phyloP scores from a whole-genome alignment of 2,329 filamentous ascomycete genomes.

The Fusarium longipes region DNA sequence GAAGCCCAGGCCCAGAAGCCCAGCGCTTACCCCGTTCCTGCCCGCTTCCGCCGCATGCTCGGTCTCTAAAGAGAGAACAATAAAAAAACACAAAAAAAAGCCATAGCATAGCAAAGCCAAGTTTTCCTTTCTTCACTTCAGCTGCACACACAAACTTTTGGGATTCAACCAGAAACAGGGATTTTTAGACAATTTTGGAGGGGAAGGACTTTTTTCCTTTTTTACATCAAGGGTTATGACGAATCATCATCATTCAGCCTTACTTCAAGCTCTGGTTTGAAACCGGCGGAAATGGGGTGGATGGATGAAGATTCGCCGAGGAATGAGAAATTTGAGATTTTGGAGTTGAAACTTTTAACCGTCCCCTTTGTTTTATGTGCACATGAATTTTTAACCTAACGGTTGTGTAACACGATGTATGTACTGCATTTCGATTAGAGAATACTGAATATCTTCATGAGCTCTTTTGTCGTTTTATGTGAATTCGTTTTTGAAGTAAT shows the following conservation, averaged over 20 bases:
- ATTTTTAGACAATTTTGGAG: constrained; percentile 7
- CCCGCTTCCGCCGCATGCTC: constrained; percentile 39
- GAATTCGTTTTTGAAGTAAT: neutral
- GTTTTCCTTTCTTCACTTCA: constrained; percentile 16
- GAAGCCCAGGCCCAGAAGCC: constrained; percentile 21
- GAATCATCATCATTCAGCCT: neutral
- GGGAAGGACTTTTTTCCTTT: constrained; percentile 13
- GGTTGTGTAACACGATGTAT: constrained; percentile 22
- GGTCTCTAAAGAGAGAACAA: constrained; percentile 34
- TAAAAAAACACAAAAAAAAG: neutral
- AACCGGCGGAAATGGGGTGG: constrained; percentile 1
- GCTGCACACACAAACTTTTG: neutral
- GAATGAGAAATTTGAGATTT: constrained; percentile 29
- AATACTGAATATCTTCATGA: constrained; percentile 19
- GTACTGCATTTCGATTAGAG: constrained; percentile 26
- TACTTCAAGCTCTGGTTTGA: constrained; percentile 20
- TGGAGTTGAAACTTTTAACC: constrained; percentile 31
- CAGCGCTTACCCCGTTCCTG: constrained; percentile 17
- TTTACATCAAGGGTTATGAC: constrained; percentile 15
- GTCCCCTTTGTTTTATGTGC: constrained; percentile 41
- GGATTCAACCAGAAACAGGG: neutral
- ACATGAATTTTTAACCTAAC: constrained; percentile 32
- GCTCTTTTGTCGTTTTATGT: neutral
- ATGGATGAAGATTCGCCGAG: neutral
- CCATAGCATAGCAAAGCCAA: neutral